Conservation (phyloP, 1,284 basidiomycete species). For the Sanguinoderma infundibulare region DNA sequence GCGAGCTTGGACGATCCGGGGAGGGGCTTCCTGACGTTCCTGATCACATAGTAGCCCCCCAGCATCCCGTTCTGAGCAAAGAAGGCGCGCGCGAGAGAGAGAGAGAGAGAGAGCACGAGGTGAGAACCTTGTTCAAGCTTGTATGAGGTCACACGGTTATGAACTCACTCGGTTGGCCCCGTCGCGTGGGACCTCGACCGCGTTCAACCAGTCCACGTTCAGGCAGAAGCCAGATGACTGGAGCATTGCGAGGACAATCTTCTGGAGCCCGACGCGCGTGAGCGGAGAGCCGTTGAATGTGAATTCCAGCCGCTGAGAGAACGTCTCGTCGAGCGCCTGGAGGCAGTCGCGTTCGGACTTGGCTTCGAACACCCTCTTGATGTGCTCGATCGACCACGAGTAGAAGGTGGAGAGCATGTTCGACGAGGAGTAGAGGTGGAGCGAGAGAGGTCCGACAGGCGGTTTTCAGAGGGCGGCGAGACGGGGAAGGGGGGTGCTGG, state of each 20-base stretch:
- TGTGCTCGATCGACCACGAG: slow-evolving; percentile 58
- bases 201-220: slow-evolving; percentile 53
- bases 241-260: slow-evolving; percentile 51
- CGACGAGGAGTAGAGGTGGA: slow-evolving; percentile 3
- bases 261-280: slow-evolving; percentile 44
- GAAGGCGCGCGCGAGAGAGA: neutral
- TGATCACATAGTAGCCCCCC: slow-evolving; percentile 56
- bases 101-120: slow-evolving; percentile 1
- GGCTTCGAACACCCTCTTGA: slow-evolving; percentile 56
- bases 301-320: slow-evolving; percentile 45
- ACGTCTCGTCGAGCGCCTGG: slow-evolving; percentile 51
- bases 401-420: slow-evolving; percentile 46
- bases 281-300: slow-evolving; percentile 51
- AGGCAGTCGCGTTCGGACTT: slow-evolving; percentile 46
- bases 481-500: neutral
- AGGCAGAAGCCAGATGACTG: slow-evolving; percentile 43
- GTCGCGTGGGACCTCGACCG: slow-evolving; percentile 49
- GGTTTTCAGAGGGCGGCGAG: neutral
- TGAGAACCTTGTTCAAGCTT: slow-evolving; percentile 2
- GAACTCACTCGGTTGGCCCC: slow-evolving; percentile 46
- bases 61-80: slow-evolving; percentile 49
- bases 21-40: slow-evolving; percentile 47
- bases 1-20: slow-evolving; percentile 39
- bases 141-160: slow-evolving; percentile 11
- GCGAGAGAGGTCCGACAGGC: neutral